phyloP scores from a whole-genome alignment of 148 eudicot species.

The Suaeda aralocaspica region DNA sequence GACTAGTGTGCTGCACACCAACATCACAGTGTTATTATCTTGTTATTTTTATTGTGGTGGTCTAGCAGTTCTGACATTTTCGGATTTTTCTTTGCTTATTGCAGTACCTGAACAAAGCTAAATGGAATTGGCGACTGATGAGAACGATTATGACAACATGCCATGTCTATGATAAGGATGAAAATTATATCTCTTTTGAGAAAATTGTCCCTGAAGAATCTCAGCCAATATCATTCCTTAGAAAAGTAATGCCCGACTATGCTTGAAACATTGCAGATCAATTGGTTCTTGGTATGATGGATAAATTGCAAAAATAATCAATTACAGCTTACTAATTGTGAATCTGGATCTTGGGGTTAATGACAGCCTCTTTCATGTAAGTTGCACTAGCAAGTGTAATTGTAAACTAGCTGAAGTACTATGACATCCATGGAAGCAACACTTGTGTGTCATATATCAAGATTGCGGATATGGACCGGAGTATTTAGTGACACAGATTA shows the following conservation, averaged over 20 bases:
- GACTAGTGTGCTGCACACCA: too few species aligned
- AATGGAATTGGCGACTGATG: slow-evolving; percentile 96
- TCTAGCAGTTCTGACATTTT: not conserved
- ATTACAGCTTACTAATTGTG: not conserved
- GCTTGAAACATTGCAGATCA: slow-evolving; percentile 35
- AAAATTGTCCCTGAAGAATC: slow-evolving; percentile 65
- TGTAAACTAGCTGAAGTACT: not conserved
- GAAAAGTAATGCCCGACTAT: slow-evolving; percentile 70
- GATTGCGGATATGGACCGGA: not conserved
- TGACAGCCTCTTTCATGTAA: not conserved
- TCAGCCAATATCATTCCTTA: slow-evolving; percentile 70
- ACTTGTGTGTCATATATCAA: not conserved
- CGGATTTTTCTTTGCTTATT: slow-evolving; percentile 5
- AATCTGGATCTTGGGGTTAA: not conserved
- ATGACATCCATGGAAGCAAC: not conserved
- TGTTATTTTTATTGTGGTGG: not conserved
- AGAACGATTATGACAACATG: slow-evolving; percentile 84
- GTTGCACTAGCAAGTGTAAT: not conserved
- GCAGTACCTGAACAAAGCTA: slow-evolving; percentile 89
- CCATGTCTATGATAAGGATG: slow-evolving; percentile 65
- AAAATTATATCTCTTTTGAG: slow-evolving; percentile 68
- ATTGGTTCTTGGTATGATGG: not conserved
- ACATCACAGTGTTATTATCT: not conserved
- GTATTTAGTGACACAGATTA: not conserved
- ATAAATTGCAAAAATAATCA: not conserved